phyloP scores from a whole-genome alignment of 2,329 filamentous ascomycete genomes.

The Atkinsonella hypoxylon region DNA sequence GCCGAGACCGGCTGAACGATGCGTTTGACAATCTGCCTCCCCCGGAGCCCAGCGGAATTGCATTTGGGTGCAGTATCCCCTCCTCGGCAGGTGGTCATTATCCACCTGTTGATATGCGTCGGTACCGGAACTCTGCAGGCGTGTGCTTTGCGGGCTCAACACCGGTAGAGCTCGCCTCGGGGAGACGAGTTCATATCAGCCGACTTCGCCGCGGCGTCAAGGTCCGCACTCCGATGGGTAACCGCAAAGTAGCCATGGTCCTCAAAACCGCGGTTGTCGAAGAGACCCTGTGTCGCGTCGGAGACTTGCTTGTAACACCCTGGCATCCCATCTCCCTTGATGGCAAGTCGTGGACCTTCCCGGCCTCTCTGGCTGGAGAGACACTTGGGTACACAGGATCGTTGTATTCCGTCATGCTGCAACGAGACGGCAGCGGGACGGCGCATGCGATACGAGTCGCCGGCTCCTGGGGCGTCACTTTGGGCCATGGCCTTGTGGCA shows the following conservation, averaged over 20 bases:
- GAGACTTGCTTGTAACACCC: constrained; percentile 38
- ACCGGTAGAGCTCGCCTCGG: constrained; percentile 31
- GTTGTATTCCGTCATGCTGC: constrained; percentile 46
- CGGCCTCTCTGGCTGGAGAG: constrained; percentile 22
- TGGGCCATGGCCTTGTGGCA: constrained; percentile 41
- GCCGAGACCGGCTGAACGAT: constrained; percentile 34
- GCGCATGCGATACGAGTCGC: constrained; percentile 39
- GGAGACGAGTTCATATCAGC: constrained; percentile 26
- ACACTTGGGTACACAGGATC: constrained; percentile 33
- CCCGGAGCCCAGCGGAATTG: constrained; percentile 21
- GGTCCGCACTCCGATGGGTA: constrained; percentile 38
- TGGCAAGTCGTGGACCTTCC: constrained; percentile 33
- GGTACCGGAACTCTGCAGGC: constrained; percentile 28
- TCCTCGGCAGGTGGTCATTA: constrained; percentile 12
- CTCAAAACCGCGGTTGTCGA: constrained; percentile 34
- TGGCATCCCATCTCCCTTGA: constrained; percentile 44
- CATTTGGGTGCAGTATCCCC: neutral
- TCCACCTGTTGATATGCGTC: constrained; percentile 25
- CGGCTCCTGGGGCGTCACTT: constrained; percentile 40
- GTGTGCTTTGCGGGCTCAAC: constrained; percentile 43
- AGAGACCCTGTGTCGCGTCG: constrained; percentile 32
- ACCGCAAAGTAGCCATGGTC: constrained; percentile 36
- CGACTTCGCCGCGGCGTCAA: constrained; percentile 31
- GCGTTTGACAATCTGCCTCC: constrained; percentile 36
- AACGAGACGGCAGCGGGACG: constrained; percentile 28